phyloP scores from a whole-genome alignment of 768 basidiomycete genomes.

The Rhodotorula graminis region DNA sequence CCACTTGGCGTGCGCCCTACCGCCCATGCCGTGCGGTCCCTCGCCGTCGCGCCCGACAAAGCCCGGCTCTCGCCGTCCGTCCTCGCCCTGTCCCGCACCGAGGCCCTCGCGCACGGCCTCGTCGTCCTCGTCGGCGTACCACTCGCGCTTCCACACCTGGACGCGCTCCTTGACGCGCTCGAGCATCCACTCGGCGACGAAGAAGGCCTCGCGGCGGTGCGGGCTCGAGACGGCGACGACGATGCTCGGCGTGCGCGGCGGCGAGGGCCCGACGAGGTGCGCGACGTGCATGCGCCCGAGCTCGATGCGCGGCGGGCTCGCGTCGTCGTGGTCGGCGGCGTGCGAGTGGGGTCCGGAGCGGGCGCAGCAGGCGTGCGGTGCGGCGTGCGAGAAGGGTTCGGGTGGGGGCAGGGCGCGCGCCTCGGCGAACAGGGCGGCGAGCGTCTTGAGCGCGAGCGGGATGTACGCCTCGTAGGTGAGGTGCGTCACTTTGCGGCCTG shows the following conservation, averaged over 20 bases:
- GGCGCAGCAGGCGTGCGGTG: slow-evolving; percentile 10
- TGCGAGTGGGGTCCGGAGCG: slow-evolving; percentile 5
- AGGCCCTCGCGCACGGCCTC: neutral
- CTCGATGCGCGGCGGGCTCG: slow-evolving; percentile 6
- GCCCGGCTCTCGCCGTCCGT: slow-evolving; percentile 11
- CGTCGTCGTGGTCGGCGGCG: neutral
- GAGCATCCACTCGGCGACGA: slow-evolving; percentile 73
- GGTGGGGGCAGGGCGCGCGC: slow-evolving; percentile 27
- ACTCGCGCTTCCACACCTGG: slow-evolving; percentile 90
- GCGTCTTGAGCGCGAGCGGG: slow-evolving; percentile 42
- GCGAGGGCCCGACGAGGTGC: slow-evolving; percentile 72
- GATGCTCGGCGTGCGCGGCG: slow-evolving; percentile 74
- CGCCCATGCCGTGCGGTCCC: slow-evolving; percentile 15
- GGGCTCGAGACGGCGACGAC: slow-evolving; percentile 79
- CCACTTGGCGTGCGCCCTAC: slow-evolving; percentile 30
- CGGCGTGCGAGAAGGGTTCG: slow-evolving; percentile 2
- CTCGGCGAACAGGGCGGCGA: slow-evolving; percentile 34
- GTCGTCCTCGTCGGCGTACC: slow-evolving; percentile 60
- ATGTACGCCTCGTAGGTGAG: slow-evolving; percentile 43
- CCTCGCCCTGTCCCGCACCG: no score
- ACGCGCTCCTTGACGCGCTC: slow-evolving; percentile 76
- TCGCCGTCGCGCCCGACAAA: slow-evolving; percentile 30
- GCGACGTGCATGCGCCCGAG: slow-evolving; percentile 62
- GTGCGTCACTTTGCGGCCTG: slow-evolving; percentile 40
- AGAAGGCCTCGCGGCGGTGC: slow-evolving; percentile 75